A percentile compares a stretch with the other conserved stretches of the same genome.
These are phyloP conservation scores for Graphilbum fragrans DNA, from an alignment of 2,329 filamentous ascomycete species.

Conservation along the genomic window DNA sequence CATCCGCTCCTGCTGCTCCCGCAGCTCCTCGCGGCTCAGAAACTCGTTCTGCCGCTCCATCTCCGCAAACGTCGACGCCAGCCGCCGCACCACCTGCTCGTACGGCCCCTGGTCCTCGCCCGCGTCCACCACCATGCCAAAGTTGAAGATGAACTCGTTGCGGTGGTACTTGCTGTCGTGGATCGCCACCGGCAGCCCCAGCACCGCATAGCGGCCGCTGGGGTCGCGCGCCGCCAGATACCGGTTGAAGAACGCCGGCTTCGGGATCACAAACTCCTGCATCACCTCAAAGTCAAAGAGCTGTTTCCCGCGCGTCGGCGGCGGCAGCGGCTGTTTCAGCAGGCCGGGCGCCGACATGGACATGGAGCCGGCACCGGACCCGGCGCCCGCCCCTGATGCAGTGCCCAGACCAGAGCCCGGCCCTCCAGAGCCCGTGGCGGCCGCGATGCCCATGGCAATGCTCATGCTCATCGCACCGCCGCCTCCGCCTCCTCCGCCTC, in stretches of 20 bases:
- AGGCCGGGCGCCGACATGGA: too few species aligned
- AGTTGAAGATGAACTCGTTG: conserved; percentile 98
- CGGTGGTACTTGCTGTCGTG: conserved; percentile 71
- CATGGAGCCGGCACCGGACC: background rate
- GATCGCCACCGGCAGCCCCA: conserved; percentile 85
- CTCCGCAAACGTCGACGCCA: conserved; percentile 75
- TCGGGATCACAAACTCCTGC: conserved; percentile 86
- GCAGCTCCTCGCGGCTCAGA: conserved; percentile 39
- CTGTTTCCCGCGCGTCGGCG: conserved; percentile 5
- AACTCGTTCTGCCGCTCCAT: conserved; percentile 89
- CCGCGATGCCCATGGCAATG: background rate
- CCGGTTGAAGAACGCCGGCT: conserved; percentile 89
- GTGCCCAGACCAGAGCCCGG: background rate
- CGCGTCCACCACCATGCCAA: conserved; percentile 50
- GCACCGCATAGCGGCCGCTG: conserved; percentile 57
- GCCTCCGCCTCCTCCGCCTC: background rate
- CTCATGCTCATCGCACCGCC: background rate
- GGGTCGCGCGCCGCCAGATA: conserved; percentile 69
- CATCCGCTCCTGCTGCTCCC: conserved; percentile 16
- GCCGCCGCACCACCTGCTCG: conserved; percentile 72
- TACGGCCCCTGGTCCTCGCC: conserved; percentile 61
- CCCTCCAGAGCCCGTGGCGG: background rate
- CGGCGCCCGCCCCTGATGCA: background rate
- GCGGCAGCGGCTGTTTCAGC: background rate
- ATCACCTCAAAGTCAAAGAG: conserved; percentile 80